Conservation (phyloP, 805 yeast genomes). For the Wickerhamomyces ciferrii region DNA sequence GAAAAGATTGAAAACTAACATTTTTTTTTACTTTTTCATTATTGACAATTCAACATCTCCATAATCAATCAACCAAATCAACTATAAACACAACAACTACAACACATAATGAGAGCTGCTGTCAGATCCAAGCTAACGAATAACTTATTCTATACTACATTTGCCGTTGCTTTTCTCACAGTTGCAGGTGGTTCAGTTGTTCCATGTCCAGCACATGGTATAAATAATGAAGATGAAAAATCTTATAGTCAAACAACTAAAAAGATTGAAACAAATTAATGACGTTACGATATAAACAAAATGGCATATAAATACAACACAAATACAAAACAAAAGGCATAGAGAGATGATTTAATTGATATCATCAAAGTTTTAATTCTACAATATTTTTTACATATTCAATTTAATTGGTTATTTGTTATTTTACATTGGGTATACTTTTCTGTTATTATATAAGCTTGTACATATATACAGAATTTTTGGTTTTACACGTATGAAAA, state of each 20-base stretch:
- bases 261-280: background rate
- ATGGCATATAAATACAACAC: background rate
- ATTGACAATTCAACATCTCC: background rate
- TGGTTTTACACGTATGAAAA: background rate
- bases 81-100: background rate
- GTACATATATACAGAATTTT: background rate
- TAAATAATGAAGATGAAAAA: constrained; percentile 33
- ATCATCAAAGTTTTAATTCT: background rate
- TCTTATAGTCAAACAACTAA: constrained; percentile 11
- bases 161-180: constrained; percentile 50
- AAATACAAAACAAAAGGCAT: background rate
- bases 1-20: background rate
- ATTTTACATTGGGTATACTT: background rate
- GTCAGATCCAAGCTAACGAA: constrained; percentile 48
- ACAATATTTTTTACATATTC: background rate
- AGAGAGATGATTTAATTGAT: background rate
- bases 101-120: constrained; percentile 41
- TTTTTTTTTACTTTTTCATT: background rate
- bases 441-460: background rate
- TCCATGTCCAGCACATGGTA: constrained; percentile 39
- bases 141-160: constrained; percentile 52
- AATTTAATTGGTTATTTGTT: background rate
- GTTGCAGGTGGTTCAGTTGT: constrained; percentile 36
- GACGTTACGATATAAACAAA: background rate
- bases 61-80: background rate